phyloP scores from a whole-genome alignment of 495 filamentous ascomycete genomes.

The Talaromyces borbonicus region DNA sequence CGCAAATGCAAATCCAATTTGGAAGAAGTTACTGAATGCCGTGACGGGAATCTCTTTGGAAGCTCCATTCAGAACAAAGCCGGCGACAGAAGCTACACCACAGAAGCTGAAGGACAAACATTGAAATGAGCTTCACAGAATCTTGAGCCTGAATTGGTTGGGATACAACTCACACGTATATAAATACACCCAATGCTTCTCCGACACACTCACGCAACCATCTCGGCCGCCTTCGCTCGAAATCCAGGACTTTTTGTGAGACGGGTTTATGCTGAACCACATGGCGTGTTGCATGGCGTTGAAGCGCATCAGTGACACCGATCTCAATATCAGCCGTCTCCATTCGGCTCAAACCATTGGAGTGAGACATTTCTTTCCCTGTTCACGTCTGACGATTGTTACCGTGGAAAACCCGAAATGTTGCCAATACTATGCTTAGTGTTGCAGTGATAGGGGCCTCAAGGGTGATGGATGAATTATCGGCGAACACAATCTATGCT shows the following conservation, averaged over 20 bases:
- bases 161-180: slow-evolving; percentile 29
- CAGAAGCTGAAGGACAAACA: slow-evolving; percentile 22
- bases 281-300: slow-evolving; percentile 33
- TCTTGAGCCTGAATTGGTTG: not conserved
- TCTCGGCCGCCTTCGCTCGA: slow-evolving; percentile 37
- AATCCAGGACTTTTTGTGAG: slow-evolving; percentile 38
- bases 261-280: slow-evolving; percentile 34
- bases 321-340: slow-evolving; percentile 31
- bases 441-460: no score
- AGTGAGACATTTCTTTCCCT: slow-evolving; percentile 9
- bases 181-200: slow-evolving; percentile 42
- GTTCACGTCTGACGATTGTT: not conserved
- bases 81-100: slow-evolving; percentile 35
- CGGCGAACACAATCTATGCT: no score
- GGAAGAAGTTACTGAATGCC: slow-evolving; percentile 34
- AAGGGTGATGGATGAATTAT: no score
- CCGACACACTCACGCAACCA: slow-evolving; percentile 38
- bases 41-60: slow-evolving; percentile 13
- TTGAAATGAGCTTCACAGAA: not conserved
- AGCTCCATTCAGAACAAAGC: slow-evolving; percentile 32
- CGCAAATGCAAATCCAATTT: slow-evolving; percentile 41
- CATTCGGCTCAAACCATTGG: slow-evolving; percentile 17
- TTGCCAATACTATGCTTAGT: no score
- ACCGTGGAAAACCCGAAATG: no score
- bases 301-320: slow-evolving; percentile 38